Base-by-base conservation (phyloP, 441 rosid species). In the Erodium chrysanthum region DNA sequence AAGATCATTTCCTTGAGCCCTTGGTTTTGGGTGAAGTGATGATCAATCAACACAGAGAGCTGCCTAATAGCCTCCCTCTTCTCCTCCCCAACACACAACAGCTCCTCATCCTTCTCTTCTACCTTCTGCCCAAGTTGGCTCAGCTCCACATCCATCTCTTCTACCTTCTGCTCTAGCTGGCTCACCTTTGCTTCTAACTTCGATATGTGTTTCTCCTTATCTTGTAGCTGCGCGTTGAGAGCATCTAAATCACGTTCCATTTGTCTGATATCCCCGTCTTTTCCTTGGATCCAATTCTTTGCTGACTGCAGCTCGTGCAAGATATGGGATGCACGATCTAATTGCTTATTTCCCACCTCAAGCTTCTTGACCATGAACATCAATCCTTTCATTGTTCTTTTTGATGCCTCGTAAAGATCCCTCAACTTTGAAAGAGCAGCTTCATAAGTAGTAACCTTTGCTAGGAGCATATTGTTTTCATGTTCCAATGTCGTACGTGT, bases 11-110 rank as follows among this genome's bases (percentile, higher is more conserved):
- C 89, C 78, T 80, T 81, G 23, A 89, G 85, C 73, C 83, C 66
- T 66, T 91, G 84, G 12, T 76, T 80, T 11, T 84, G 81, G 22
- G 76, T 72, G 12, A 86, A 83, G 70, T 94, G 92, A 74, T 85
- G 87, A 20, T 94, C 96, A 21, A 80, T 88, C 89, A 83, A 84
- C 54, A 89, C 0, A 70, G 97, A 91, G n/a, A 94, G 86, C 82
- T 94, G 97, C 77, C 97, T 81, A 58, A 94, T 89, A 20, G 90
- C 92, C 67, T 94, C 98, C 76, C 89, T 84, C 84, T 94, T 94
- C 84, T 83, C 88, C 63, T 91, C 99, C 22, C 90, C 92, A 0
- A 91, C 73, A 29, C 79, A 83, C 70, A 67, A 3, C 25, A 87
- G 70, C 0, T 74, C 79, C 21, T 75, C 83, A 27, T 83, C 96